Evolutionary conservation across 352 stramenopile species (phyloP).

Genomic region (Phytophthora vignae): DNA sequence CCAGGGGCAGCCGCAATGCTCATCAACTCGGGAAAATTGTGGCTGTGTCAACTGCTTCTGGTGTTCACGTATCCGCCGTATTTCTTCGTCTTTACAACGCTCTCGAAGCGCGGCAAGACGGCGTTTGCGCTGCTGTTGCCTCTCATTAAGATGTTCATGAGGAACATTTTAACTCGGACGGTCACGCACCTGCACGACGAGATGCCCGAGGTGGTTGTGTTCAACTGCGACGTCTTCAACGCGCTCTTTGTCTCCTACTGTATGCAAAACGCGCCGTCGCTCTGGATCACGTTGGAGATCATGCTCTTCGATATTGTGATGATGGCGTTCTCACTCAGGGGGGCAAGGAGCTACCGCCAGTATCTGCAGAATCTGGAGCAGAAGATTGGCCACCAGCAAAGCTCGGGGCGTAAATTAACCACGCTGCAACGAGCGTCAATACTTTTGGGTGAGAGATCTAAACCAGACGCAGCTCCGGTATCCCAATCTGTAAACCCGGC

Average conservation of each 20-base stretch:
- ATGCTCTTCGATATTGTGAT: slow-evolving; percentile 13
- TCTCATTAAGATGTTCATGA: slow-evolving; percentile 29
- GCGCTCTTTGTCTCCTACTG: slow-evolving; percentile 28
- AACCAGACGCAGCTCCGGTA: background rate
- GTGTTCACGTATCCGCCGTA: slow-evolving; percentile 32
- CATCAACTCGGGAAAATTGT: slow-evolving; percentile 14
- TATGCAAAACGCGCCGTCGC: slow-evolving; percentile 29
- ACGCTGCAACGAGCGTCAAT: background rate
- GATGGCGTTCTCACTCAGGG: background rate
- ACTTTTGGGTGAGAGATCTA: background rate
- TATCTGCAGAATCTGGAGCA: background rate
- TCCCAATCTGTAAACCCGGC: background rate
- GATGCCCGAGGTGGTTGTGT: slow-evolving; percentile 21
- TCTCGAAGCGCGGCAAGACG: slow-evolving; percentile 10
- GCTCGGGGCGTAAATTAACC: background rate
- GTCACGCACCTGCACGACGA: slow-evolving; percentile 15
- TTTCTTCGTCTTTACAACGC: slow-evolving; percentile 27
- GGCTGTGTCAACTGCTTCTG: slow-evolving; percentile 3
- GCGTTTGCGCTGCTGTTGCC: slow-evolving; percentile 35
- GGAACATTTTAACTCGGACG: slow-evolving; percentile 8
- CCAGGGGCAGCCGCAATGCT: background rate
- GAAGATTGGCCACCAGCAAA: background rate
- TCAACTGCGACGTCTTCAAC: slow-evolving; percentile 31
- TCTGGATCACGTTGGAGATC: slow-evolving; percentile 18
- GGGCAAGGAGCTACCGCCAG: background rate